These are phyloP conservation scores for Phytopythium chamaehyphon DNA, from an alignment of 352 stramenopile species.

Conservation along the genomic window DNA sequence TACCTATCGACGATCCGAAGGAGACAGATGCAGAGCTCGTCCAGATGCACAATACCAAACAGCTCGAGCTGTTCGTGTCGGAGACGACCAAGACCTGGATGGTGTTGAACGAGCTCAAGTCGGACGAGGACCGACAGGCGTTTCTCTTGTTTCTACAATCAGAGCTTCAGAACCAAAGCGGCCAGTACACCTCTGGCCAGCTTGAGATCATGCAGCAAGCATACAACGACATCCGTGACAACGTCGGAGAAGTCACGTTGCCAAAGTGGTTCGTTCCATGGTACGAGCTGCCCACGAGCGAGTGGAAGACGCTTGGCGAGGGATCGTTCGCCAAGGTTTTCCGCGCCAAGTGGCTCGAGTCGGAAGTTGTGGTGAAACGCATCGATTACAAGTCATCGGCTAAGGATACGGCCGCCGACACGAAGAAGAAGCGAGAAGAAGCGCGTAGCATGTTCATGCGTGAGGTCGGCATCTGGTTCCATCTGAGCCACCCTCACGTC, in stretches of 20 bases:
- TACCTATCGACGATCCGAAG: no score
- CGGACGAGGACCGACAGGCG: constrained; percentile 4
- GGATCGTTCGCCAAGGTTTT: neutral
- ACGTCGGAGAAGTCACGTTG: no score
- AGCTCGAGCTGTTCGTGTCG: constrained; percentile 7
- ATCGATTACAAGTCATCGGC: neutral
- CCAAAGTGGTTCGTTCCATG: no score
- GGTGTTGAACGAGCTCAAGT: constrained; percentile 1
- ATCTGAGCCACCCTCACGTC: constrained; percentile 9
- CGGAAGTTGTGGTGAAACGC: neutral
- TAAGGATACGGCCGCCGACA: no score
- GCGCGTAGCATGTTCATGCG: constrained; percentile 6
- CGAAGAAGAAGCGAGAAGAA: neutral
- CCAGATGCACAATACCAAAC: neutral
- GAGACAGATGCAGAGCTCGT: no score
- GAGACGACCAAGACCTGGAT: constrained; percentile 6
- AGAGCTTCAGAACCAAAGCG: neutral
- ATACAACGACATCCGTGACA: no score
- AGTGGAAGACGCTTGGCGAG: neutral
- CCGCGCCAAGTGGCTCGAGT: neutral
- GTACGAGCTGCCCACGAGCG: no score
- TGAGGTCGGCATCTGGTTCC: constrained; percentile 12
- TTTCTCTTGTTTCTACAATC: neutral
- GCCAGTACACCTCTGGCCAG: neutral
- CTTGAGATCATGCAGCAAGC: constrained; percentile 1